Percentiles rank a stretch among this genome's conserved stretches.
Evolutionary conservation across 2,329 filamentous ascomycete genomes (phyloP).

Genomic region (Penicillium verrucosum): DNA sequence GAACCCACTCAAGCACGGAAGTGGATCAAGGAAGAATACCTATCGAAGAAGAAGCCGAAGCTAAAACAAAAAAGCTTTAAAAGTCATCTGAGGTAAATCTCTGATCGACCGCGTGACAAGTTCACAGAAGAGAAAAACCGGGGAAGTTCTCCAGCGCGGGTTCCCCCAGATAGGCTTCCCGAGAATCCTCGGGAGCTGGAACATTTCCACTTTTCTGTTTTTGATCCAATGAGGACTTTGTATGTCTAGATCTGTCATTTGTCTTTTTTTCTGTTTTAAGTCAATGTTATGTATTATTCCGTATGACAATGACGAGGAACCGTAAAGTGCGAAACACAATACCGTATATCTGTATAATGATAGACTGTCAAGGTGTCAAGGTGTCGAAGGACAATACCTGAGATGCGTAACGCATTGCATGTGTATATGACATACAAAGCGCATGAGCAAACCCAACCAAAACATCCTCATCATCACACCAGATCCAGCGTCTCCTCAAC

Average conservation of each 20-base stretch:
- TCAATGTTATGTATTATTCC: constrained; percentile 2
- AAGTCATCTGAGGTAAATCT: constrained; percentile 11
- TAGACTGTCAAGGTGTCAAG: not conserved
- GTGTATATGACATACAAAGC: not conserved
- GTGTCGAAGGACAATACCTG: not conserved
- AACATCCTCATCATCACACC: not conserved
- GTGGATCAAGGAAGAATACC: not conserved
- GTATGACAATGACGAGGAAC: constrained; percentile 23
- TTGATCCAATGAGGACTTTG: not conserved
- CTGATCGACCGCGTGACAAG: constrained; percentile 3
- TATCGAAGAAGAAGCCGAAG: not conserved
- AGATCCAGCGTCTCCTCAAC: constrained; percentile 51
- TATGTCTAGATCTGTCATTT: constrained; percentile 11
- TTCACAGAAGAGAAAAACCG: not conserved
- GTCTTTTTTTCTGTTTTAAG: not conserved
- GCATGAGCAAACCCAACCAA: not conserved
- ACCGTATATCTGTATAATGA: constrained; percentile 2
- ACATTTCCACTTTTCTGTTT: not conserved
- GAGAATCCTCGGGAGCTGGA: not conserved
- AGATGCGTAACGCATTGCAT: not conserved
- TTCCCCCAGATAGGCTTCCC: constrained; percentile 27
- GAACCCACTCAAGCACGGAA: not conserved
- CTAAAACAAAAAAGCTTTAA: not conserved
- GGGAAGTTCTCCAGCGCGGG: constrained; percentile 7
- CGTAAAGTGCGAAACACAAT: constrained; percentile 21